Base-by-base conservation (phyloP, 345 rosid species). In the Corchorus olitorius region DNA sequence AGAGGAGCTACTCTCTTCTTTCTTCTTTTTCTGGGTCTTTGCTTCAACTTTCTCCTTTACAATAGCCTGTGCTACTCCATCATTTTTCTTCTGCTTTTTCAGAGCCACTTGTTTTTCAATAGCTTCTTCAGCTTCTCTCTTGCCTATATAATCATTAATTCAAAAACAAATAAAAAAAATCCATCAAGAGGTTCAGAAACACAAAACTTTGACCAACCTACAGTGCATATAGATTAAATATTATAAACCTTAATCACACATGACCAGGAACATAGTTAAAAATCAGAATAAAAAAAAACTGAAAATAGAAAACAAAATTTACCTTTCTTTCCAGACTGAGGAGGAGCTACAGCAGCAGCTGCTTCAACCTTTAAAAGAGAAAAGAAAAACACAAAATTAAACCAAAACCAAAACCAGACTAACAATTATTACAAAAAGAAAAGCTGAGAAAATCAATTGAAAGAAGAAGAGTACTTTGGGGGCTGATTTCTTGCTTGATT, bases 241-340 rank as follows among this genome's bases (percentile, higher is more conserved):
- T 10, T 3, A 10, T 7, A 3, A 56, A 72, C 9, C 19, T 19
- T 37, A 2, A 53, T 17, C 74, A 16, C 17, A 52, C 8, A 46
- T 46, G 12, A 59, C 9, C 13, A 14, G 2, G 10, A 33, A 54
- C 50, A 33, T 5, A 33, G 4, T 11, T 7, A 46, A 45, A 4
- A 49, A 3, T 68, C 35, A 14, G 48, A 68, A 43, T 14, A 0
- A 37, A 56, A 73, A 9, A 4, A 37, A 71, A 19, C 1, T 15
- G 5, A 45, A 46, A 19, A 66, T 10, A 34, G 2, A 16, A 50
- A 50, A 41, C 11, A 5, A 4, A 7, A 56, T 0, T 20, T 20
- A 73, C 76, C 76, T 73, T 73, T 73, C 53, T 69, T 69, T 17
- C 53, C 76, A n/a, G 76, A 73, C 37, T 9, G n/a, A 60, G 56